phyloP scores from a whole-genome alignment of 495 filamentous ascomycete species.

The Glarea lozoyensis region DNA sequence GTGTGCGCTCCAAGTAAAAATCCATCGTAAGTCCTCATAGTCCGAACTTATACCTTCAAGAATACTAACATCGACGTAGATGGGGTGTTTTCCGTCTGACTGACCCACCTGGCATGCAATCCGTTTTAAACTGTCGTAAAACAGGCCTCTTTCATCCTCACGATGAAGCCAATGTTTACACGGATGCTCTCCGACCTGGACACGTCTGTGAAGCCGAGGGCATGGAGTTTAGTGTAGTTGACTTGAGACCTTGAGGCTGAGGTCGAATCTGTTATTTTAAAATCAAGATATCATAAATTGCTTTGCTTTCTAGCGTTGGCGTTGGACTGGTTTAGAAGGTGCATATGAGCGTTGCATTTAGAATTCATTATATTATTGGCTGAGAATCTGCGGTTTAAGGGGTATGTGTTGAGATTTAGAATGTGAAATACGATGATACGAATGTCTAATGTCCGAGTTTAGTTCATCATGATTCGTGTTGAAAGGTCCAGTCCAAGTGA shows the following conservation, averaged over 20 bases:
- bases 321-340: conserved; percentile 1
- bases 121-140: conserved; percentile 67
- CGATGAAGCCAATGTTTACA: conserved; percentile 64
- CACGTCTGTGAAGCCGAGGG: conserved; percentile 77
- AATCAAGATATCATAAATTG: neutral
- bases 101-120: conserved; percentile 77
- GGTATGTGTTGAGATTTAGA: too few relatives aligned
- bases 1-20: conserved; percentile 82
- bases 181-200: conserved; percentile 68
- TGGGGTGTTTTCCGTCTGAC: conserved; percentile 92
- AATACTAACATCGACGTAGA: conserved; percentile 30
- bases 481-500: too few relatives aligned
- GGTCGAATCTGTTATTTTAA: neutral
- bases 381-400: too few relatives aligned
- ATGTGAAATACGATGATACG: too few relatives aligned
- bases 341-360: too few relatives aligned
- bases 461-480: too few relatives aligned
- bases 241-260: conserved; percentile 60
- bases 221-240: conserved; percentile 69
- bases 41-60: too few relatives aligned
- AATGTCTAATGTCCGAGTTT: too few relatives aligned
- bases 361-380: too few relatives aligned
- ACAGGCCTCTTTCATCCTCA: conserved; percentile 80
- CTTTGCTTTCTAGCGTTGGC: conserved; percentile 10
- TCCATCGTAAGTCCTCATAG: conserved; percentile 51